Evolutionary conservation across 2,329 filamentous ascomycete genomes (phyloP), one percentile per base, ranked within the genome.

Genomic region (Annulohypoxylon truncatum): DNA sequence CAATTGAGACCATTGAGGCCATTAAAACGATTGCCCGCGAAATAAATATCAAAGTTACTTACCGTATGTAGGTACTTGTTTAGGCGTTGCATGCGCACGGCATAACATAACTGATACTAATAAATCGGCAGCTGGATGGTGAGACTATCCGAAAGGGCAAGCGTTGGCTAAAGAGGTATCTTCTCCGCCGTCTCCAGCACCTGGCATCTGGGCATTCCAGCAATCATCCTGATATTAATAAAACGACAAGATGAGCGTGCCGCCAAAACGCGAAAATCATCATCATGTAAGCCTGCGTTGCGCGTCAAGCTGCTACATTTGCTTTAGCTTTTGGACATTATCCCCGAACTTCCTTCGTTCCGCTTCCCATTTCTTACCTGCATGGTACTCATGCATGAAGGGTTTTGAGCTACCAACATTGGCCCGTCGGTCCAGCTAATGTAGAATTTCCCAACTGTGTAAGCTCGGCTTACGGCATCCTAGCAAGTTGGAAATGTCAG

Each of bases 401-500:
- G 67, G 61, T 63, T 66, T 63, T 51, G 38, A 51, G 24, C 56
- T 59, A 61, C 63, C 63, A 66, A 66, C 66, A 56, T 61, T 51
- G 53, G 57, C 12, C 48, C 66, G 52, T 61, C 46, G 53, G 57
- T 13, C 48, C 54, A 67, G 31, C 46, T 24, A 56, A 52, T 44
- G 18, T 29, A 48, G 18, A 46, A 24, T 20, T 33, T 40, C 26
- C 47, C 31, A 61, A 51, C 57, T 42, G 33, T 61, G 56, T 65
- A 63, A 67, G 65, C 54, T 46, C 54, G 62, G 47, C 64, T 68
- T 63, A 70, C 59, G 65, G 47, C 54, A 70, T 59, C 58, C 65
- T 63, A 22, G 24, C 15, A 40, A 60, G 33, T 35, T 55, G 50
- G 50, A 22, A 61, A 48, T 55, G 67, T 66, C 65, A 68, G 67